These are phyloP conservation scores for Hypoxylon sp. DNA, from an alignment of 2,329 filamentous ascomycete species.

Conservation along the genomic window DNA sequence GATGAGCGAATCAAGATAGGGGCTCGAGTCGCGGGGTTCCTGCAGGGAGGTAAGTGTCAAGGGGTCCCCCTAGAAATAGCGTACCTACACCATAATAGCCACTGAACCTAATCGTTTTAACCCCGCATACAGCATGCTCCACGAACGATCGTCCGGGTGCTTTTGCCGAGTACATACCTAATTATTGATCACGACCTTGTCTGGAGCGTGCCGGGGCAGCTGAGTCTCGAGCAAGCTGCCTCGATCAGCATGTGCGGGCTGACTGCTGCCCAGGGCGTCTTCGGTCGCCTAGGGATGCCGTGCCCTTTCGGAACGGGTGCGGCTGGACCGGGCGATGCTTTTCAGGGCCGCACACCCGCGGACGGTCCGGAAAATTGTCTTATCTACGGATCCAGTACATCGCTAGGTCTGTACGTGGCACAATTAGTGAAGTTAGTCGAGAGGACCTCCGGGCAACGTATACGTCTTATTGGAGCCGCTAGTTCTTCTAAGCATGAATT, in stretches of 20 bases:
- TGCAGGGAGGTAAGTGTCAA: conserved; percentile 24
- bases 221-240: conserved; percentile 15
- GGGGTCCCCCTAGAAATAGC: neutral
- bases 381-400: conserved; percentile 25
- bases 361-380: conserved; percentile 14
- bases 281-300: conserved; percentile 11
- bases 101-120: neutral
- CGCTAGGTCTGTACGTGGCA: conserved; percentile 12
- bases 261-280: conserved; percentile 14
- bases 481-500: conserved; percentile 2
- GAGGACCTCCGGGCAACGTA: neutral
- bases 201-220: conserved; percentile 6
- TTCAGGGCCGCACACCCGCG: conserved; percentile 1
- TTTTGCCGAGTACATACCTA: conserved; percentile 27
- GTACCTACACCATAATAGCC: neutral
- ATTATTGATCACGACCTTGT: conserved; percentile 12
- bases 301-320: conserved; percentile 6
- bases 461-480: conserved; percentile 16
- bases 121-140: conserved; percentile 10
- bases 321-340: neutral
- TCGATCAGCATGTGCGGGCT: conserved; percentile 10
- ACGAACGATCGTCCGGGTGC: conserved; percentile 25
- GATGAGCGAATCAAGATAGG: conserved; percentile 3
- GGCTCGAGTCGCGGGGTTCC: conserved; percentile 12
- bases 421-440: conserved; percentile 3